Percentiles rank a stretch among this genome's conserved stretches.
Conservation (phyloP, 2,329 filamentous ascomycete genomes). For the Coccinonectria pachysandricola region DNA sequence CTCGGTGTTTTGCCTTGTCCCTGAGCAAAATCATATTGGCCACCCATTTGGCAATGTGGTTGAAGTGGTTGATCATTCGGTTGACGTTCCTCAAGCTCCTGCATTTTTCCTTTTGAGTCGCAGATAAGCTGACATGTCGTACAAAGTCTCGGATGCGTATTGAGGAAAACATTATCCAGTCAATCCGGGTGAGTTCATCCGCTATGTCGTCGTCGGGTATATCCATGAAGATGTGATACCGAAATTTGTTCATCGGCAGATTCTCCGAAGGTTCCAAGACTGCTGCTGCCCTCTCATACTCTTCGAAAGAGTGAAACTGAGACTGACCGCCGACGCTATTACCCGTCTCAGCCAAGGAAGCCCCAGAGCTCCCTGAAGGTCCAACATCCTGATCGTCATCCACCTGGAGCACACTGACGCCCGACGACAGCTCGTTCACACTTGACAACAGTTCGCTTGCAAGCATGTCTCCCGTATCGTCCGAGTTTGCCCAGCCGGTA, state of each 20-base stretch:
- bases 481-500: constrained; percentile 79
- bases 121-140: constrained; percentile 72
- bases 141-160: constrained; percentile 89
- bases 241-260: constrained; percentile 66
- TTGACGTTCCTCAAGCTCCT: constrained; percentile 77
- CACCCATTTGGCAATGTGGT: constrained; percentile 74
- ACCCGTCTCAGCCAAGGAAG: constrained; percentile 30
- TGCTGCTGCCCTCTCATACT: constrained; percentile 70
- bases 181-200: constrained; percentile 84
- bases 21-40: constrained; percentile 76
- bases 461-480: constrained; percentile 38
- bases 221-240: constrained; percentile 87
- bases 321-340: constrained; percentile 33
- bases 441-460: constrained; percentile 28
- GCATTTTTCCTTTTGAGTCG: constrained; percentile 62
- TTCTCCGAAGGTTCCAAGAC: constrained; percentile 59
- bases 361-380: constrained; percentile 36
- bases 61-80: constrained; percentile 89
- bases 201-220: constrained; percentile 77
- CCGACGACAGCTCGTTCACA: constrained; percentile 27
- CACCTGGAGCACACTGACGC: constrained; percentile 38
- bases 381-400: constrained; percentile 35
- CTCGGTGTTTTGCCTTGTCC: constrained; percentile 92
- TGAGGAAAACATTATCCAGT: constrained; percentile 97
- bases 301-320: constrained; percentile 59